A percentile compares a stretch with the other conserved stretches of the same genome.
These are phyloP conservation scores for Periglandula ipomoeae DNA, from an alignment of 2,329 filamentous ascomycete species.

Conservation along the genomic window DNA sequence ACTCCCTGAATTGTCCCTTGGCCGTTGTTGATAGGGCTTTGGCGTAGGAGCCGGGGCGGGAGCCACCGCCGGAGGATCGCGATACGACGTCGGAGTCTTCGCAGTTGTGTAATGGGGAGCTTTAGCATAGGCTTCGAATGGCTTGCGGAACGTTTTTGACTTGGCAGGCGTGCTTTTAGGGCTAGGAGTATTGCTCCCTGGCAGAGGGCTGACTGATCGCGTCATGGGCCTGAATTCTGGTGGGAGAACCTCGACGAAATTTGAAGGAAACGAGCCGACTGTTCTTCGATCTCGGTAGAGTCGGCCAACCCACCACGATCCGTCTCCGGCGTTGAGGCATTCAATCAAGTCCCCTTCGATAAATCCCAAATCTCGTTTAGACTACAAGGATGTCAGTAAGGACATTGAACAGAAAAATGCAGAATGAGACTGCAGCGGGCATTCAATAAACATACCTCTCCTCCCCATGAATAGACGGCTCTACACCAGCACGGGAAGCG, in stretches of 20 bases:
- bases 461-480: constrained; percentile 88
- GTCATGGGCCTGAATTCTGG: constrained; percentile 72
- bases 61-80: constrained; percentile 27
- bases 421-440: background rate
- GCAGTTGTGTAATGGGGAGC: constrained; percentile 57
- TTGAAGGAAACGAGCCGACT: constrained; percentile 89
- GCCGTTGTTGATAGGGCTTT: constrained; percentile 5
- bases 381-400: constrained; percentile 33
- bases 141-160: constrained; percentile 55
- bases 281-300: constrained; percentile 82
- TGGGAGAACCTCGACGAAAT: constrained; percentile 88
- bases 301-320: constrained; percentile 96
- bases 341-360: constrained; percentile 97
- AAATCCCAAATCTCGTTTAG: constrained; percentile 89
- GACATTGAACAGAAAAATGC: background rate
- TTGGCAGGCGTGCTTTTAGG: constrained; percentile 48
- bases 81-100: constrained; percentile 50
- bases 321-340: constrained; percentile 94
- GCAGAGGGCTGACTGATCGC: constrained; percentile 51
- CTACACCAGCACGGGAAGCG: constrained; percentile 87
- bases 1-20: constrained; percentile 15
- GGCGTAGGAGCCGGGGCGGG: constrained; percentile 19
- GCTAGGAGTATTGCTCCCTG: constrained; percentile 44
- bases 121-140: constrained; percentile 58
- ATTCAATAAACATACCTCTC: constrained; percentile 48